Conservation (phyloP, 1,139 yeast genomes). For the Sugiyamaella paludigena region DNA sequence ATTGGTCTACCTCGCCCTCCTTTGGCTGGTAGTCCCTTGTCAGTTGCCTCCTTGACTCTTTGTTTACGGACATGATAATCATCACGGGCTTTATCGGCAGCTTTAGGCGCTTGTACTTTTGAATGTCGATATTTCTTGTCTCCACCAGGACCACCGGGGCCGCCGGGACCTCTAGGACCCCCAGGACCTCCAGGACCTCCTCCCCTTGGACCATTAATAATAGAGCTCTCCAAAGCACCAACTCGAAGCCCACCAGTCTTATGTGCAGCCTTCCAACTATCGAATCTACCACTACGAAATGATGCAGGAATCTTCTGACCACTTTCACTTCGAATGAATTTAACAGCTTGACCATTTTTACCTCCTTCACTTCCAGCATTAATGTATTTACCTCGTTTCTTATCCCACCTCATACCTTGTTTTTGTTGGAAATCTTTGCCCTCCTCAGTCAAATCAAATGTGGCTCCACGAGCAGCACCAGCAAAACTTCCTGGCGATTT, state of each 20-base stretch:
- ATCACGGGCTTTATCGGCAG: constrained; percentile 86
- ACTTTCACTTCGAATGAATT: constrained; percentile 89
- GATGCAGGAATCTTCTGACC: constrained; percentile 94
- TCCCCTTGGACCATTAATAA: constrained; percentile 15
- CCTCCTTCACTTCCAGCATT: constrained; percentile 70
- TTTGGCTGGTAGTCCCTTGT: constrained; percentile 68
- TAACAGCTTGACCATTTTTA: constrained; percentile 36
- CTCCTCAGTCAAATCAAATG: constrained; percentile 81
- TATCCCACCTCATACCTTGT: constrained; percentile 89
- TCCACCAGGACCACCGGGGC: constrained; percentile 33
- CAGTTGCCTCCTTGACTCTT: constrained; percentile 78
- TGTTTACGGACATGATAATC: constrained; percentile 81
- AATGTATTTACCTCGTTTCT: constrained; percentile 86
- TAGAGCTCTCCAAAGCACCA: constrained; percentile 50
- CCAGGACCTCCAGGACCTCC: constrained; percentile 33
- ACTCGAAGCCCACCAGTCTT: constrained; percentile 50
- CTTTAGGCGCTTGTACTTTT: constrained; percentile 73
- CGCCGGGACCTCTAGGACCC: no score
- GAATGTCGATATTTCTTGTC: constrained; percentile 64
- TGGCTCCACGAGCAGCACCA: constrained; percentile 77
- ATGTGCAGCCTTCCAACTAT: constrained; percentile 81
- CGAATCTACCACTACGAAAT: constrained; percentile 86
- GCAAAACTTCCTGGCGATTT: constrained; percentile 58
- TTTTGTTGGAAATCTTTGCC: constrained; percentile 53
- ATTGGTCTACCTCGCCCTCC: constrained; percentile 45